Base-by-base conservation (phyloP, 768 basidiomycete species). In the Termitomyces sp. region DNA sequence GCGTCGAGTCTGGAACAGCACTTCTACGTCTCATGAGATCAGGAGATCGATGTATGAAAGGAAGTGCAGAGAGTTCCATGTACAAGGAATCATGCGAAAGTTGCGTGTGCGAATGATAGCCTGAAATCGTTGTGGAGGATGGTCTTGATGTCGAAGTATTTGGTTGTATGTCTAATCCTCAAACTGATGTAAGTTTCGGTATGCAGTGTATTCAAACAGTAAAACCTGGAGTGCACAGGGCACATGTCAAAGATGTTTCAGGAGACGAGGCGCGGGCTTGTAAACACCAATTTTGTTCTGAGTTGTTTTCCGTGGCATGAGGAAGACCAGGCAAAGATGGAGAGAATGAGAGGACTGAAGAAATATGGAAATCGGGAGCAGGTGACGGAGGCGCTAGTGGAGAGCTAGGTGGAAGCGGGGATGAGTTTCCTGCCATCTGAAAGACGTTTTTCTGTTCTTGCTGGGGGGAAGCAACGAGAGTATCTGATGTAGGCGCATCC, bases 51-150 rank as follows among this genome's bases (percentile, higher is more conserved):
- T 53, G 28, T 11, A 61, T 35, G 26, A 58, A 61, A 26, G 57
- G 57, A 2, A 61, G 54, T 3, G 60, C 60, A 21, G 60, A 61
- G 19, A 61, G 54, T 41, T 48, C 50, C 60, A 61, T 58, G 26
- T 30, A 30, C 23, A 19, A 15, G 45, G 46, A 48, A 12, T 61
- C 50, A 12, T 23, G 30, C 4, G 46, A 37, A 33, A n/a, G 5
- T 19, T 19, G 28, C 7, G 5, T 10, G 12, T 44, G 10, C 17
- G 41, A 14, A 40, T 19, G 40, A 14, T 38, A 3, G 7, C 37
- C 37, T 38, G 6, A 17, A 17, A 17, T 19, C 26, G 40, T 9
- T 8, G 15, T 28, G 23, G 8, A 23, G 11, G 14, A 23, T 6
- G n/a, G 12, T 6, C 33, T 30, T 31, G 28, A 11, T n/a, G 28